These are phyloP conservation scores for Phytopythium ostracodes DNA, from an alignment of 352 stramenopile genomes.

Conservation along the genomic window DNA sequence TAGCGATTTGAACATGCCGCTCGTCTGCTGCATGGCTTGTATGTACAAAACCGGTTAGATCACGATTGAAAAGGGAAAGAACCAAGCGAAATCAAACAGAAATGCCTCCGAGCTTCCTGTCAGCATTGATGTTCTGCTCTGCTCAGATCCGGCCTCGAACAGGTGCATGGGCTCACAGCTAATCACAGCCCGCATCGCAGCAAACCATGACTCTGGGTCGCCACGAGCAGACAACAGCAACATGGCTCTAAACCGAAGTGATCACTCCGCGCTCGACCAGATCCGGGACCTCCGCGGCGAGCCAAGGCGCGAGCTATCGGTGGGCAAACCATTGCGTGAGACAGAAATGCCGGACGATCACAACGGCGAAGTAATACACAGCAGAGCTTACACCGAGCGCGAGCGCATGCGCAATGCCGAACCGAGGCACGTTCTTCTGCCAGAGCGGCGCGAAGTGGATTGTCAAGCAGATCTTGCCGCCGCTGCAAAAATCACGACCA, in stretches of 20 bases:
- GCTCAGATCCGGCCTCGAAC: background rate
- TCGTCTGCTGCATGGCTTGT: background rate
- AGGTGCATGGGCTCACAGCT: too few species aligned
- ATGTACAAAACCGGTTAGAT: conserved; percentile 3
- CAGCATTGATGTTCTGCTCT: background rate
- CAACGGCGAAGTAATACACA: background rate
- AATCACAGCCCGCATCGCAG: too few species aligned
- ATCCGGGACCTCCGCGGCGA: conserved; percentile 83
- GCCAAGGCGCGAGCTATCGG: conserved; percentile 75
- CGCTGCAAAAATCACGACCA: conserved; percentile 17
- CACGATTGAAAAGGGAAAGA: background rate
- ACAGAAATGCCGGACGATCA: background rate
- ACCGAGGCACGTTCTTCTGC: conserved; percentile 87
- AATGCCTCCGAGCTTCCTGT: background rate
- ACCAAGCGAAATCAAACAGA: background rate
- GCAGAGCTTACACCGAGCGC: conserved; percentile 59
- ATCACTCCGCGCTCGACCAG: conserved; percentile 79
- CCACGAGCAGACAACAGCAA: background rate
- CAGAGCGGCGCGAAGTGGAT: conserved; percentile 89
- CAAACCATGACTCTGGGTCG: too few species aligned
- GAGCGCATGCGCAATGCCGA: conserved; percentile 82
- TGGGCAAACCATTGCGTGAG: background rate
- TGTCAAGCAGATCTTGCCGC: conserved; percentile 86
- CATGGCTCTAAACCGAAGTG: conserved; percentile 46
- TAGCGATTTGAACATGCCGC: background rate